Conservation (phyloP, 2,329 filamentous ascomycete genomes). For the Alternaria rosae region DNA sequence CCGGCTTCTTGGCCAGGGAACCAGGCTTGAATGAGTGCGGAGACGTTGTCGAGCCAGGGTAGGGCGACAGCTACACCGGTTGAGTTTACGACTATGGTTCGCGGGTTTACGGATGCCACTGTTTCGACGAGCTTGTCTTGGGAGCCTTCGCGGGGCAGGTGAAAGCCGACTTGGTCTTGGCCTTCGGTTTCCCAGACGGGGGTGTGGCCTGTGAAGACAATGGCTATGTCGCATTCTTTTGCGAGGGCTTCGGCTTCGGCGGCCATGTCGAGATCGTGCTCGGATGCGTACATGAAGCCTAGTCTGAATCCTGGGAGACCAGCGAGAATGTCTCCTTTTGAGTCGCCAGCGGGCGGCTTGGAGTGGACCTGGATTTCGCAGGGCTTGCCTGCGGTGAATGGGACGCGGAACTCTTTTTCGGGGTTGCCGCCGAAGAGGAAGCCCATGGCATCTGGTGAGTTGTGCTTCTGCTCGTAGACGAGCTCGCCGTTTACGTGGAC, state of each 20-base stretch:
- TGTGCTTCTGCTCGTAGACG: conserved; percentile 51
- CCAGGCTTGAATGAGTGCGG: conserved; percentile 52
- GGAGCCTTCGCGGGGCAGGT: conserved; percentile 61
- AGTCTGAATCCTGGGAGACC: conserved; percentile 44
- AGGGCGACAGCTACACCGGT: conserved; percentile 77
- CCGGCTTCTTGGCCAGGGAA: conserved; percentile 54
- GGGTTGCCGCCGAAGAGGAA: conserved; percentile 71
- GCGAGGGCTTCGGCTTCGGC: conserved; percentile 36
- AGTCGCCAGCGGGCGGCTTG: conserved; percentile 61
- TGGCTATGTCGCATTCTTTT: conserved; percentile 37
- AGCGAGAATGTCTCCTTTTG: conserved; percentile 30
- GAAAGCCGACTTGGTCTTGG: conserved; percentile 64
- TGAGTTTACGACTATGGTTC: conserved; percentile 76
- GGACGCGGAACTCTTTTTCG: conserved; percentile 67
- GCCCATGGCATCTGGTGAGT: conserved; percentile 65
- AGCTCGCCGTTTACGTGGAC: conserved; percentile 38
- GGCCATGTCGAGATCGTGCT: conserved; percentile 41
- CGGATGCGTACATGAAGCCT: conserved; percentile 42
- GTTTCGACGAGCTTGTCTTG: conserved; percentile 71
- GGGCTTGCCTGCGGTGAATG: conserved; percentile 65
- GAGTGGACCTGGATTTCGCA: conserved; percentile 68
- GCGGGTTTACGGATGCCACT: conserved; percentile 71
- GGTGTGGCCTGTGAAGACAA: conserved; percentile 46
- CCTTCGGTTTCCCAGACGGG: conserved; percentile 61
- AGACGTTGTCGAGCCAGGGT: conserved; percentile 67